Percentiles rank a stretch among this genome's conserved stretches.
These are phyloP conservation scores for Gentiana macrophylla DNA, from an alignment of 257 asterid genomes.

Conservation along the genomic window DNA sequence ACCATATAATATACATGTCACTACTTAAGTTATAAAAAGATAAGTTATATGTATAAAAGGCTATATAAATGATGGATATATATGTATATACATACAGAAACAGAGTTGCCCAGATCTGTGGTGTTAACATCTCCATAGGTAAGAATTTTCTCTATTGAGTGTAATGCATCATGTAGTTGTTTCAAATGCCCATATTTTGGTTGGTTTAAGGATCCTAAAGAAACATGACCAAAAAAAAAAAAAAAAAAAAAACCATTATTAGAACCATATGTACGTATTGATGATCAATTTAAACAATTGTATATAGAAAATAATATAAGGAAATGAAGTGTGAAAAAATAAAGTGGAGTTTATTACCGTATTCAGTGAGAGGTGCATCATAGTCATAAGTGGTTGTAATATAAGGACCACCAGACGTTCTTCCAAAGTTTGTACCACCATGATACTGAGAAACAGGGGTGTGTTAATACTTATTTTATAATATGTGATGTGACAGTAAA, in stretches of 20 bases:
- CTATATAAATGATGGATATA: no score
- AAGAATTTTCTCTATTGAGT: constrained; percentile 45
- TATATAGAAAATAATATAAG: no score
- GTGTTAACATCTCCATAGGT: constrained; percentile 39
- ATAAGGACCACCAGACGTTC: constrained; percentile 77
- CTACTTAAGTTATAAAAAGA: no score
- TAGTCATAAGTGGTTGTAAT: constrained; percentile 69
- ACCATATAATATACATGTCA: no score
- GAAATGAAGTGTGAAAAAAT: not conserved
- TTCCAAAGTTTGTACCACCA: constrained; percentile 81
- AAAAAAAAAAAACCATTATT: no score
- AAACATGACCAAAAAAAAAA: not conserved
- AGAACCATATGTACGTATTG: no score
- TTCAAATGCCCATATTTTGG: constrained; percentile 81
- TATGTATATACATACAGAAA: constrained; percentile 16
- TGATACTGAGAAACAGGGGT: constrained; percentile 40
- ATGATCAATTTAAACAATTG: not conserved
- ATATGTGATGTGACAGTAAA: not conserved
- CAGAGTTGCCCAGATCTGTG: constrained; percentile 31
- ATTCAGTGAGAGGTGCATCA: constrained; percentile 72
- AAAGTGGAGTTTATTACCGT: constrained; percentile 23
- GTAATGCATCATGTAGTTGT: constrained; percentile 54
- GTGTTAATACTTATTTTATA: not conserved
- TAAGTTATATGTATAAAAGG: no score
- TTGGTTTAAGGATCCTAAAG: constrained; percentile 39